Percentiles rank a stretch among this genome's conserved stretches.
phyloP scores from a whole-genome alignment of 2,329 filamentous ascomycete genomes.

The Penicillium sp. region DNA sequence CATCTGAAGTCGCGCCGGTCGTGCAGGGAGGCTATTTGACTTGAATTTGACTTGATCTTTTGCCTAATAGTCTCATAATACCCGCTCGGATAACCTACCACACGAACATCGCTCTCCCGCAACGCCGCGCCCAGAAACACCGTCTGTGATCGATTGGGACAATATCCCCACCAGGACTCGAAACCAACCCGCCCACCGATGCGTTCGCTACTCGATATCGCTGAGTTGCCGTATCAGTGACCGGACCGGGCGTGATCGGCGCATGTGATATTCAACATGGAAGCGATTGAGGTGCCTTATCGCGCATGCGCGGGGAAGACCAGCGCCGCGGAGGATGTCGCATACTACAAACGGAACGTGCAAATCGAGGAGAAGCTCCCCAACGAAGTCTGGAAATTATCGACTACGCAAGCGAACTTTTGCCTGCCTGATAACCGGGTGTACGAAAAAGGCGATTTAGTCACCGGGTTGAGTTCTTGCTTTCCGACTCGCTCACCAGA shows the following conservation, averaged over 20 bases:
- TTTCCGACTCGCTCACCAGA: constrained; percentile 2
- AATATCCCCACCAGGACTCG: constrained; percentile 4
- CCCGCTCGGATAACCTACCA: neutral
- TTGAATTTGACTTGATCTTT: neutral
- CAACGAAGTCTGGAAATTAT: constrained; percentile 11
- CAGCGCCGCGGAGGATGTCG: neutral
- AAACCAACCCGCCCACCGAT: constrained; percentile 10
- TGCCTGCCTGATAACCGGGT: neutral
- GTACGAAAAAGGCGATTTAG: neutral
- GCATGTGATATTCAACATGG: constrained; percentile 15
- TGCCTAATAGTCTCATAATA: neutral
- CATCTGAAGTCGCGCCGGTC: constrained; percentile 16
- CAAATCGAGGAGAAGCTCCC: constrained; percentile 6
- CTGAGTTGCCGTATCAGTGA: constrained; percentile 12
- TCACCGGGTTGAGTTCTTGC: constrained; percentile 9
- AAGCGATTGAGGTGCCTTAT: constrained; percentile 6
- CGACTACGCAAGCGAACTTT: neutral
- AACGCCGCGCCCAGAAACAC: neutral
- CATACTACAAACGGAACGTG: neutral
- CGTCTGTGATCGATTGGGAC: neutral
- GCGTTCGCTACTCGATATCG: constrained; percentile 10
- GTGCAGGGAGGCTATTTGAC: constrained; percentile 14
- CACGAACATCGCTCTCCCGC: neutral
- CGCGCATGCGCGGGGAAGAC: constrained; percentile 1
- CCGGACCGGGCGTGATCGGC: neutral